phyloP scores from a whole-genome alignment of 2,329 filamentous ascomycete genomes.

The Fusarium sp. region DNA sequence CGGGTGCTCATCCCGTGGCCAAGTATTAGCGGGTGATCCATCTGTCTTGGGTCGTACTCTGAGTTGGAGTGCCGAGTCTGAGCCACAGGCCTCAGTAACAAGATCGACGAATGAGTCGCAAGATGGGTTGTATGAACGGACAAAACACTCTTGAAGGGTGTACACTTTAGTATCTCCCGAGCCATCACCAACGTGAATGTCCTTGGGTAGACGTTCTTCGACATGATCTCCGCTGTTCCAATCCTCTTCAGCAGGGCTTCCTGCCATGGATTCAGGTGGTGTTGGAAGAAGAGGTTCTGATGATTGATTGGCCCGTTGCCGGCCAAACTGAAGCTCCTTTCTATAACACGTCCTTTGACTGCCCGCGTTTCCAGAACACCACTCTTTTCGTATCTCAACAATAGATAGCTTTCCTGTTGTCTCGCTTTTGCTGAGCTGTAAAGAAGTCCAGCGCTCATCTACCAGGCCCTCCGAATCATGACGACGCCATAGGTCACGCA shows the following conservation, averaged over 20 bases:
- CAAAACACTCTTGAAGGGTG: conserved; percentile 64
- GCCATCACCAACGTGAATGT: conserved; percentile 62
- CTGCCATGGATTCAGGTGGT: conserved; percentile 6
- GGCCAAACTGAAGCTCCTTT: conserved; percentile 60
- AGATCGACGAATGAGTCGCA: conserved; percentile 70
- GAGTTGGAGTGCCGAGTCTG: conserved; percentile 59
- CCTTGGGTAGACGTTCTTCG: conserved; percentile 27
- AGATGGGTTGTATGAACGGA: conserved; percentile 66
- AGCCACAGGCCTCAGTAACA: conserved; percentile 51
- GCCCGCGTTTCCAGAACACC: conserved; percentile 64
- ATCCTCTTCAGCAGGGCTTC: not conserved
- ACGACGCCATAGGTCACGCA: conserved; percentile 69
- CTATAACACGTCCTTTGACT: conserved; percentile 76
- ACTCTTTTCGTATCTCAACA: conserved; percentile 77
- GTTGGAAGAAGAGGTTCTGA: conserved; percentile 17
- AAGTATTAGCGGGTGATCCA: conserved; percentile 26
- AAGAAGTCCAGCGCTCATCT: conserved; percentile 78
- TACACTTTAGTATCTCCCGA: conserved; percentile 56
- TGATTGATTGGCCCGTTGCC: not conserved
- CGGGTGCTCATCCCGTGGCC: conserved; percentile 38
- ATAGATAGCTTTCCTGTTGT: conserved; percentile 68
- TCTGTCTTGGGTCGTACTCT: conserved; percentile 41
- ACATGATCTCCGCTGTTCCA: conserved; percentile 54
- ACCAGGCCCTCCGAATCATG: conserved; percentile 77
- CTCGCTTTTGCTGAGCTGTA: conserved; percentile 72